These are phyloP conservation scores for Pseudocercospora eumusae DNA, from an alignment of 2,329 filamentous ascomycete species.

Conservation along the genomic window DNA sequence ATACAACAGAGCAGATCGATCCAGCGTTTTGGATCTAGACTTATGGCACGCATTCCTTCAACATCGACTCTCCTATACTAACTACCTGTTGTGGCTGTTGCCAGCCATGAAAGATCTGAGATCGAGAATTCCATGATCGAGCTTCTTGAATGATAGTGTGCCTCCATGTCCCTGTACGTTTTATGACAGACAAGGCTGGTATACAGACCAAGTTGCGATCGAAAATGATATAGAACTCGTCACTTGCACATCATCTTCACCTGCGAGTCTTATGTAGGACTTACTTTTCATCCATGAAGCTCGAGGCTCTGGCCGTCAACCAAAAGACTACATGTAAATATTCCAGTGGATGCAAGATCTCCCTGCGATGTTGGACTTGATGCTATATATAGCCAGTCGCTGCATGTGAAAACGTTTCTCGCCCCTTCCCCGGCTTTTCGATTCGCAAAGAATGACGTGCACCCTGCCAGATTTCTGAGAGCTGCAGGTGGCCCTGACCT, in stretches of 20 bases:
- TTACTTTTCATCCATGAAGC: too few relatives aligned
- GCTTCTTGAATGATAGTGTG: background rate
- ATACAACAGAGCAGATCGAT: background rate
- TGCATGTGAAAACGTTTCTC: constrained; percentile 3
- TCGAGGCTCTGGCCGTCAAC: too few relatives aligned
- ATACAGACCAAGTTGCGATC: background rate
- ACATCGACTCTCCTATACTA: background rate
- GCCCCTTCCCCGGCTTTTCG: background rate
- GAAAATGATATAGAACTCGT: too few relatives aligned
- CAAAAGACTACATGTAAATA: background rate
- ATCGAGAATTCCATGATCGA: background rate
- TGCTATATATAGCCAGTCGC: constrained; percentile 1
- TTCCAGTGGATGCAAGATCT: background rate
- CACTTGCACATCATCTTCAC: too few relatives aligned
- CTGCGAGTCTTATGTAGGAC: too few relatives aligned
- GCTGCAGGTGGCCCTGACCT: background rate
- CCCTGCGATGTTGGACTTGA: constrained; percentile 6
- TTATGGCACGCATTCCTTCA: background rate
- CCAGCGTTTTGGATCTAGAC: too few relatives aligned
- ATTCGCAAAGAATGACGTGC: background rate
- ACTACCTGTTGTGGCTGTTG: background rate
- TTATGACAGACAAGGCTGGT: background rate
- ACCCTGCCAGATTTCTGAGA: background rate
- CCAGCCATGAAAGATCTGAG: background rate
- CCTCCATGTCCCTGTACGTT: background rate